phyloP scores from a whole-genome alignment of 2,329 filamentous ascomycete genomes.

The Conoideocrella luteorostrata region DNA sequence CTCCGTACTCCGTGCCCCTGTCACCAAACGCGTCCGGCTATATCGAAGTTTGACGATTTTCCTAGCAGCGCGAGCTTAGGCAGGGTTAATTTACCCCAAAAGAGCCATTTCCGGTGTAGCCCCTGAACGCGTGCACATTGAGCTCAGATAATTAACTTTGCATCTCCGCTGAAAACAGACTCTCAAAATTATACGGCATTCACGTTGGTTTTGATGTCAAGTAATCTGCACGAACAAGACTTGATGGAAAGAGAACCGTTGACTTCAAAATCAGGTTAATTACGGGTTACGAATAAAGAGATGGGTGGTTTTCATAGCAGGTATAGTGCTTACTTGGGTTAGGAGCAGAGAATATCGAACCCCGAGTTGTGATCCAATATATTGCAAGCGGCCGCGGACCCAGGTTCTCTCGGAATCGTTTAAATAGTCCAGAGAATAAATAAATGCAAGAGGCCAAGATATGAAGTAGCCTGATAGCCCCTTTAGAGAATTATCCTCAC shows the following conservation, averaged over 20 bases:
- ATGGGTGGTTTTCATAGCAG: too few species aligned
- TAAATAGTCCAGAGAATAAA: conserved; percentile 50
- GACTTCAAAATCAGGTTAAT: too few species aligned
- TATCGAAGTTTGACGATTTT: too few species aligned
- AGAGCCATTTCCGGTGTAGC: too few species aligned
- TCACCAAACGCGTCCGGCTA: too few species aligned
- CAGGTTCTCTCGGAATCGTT: conserved; percentile 53
- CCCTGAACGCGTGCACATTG: too few species aligned
- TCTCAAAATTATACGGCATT: conserved; percentile 38
- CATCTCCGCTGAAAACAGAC: conserved; percentile 34
- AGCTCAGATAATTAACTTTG: conserved; percentile 27
- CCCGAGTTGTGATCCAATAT: conserved; percentile 50
- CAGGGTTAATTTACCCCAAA: too few species aligned
- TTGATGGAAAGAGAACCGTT: conserved; percentile 53
- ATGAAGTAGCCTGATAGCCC: conserved; percentile 53
- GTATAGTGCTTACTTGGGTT: conserved; percentile 41
- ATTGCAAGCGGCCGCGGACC: conserved; percentile 45
- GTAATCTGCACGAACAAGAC: conserved; percentile 52
- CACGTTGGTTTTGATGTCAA: conserved; percentile 39
- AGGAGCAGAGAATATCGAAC: conserved; percentile 53
- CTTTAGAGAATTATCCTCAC: conserved; percentile 43
- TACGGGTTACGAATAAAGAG: too few species aligned
- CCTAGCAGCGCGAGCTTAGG: too few species aligned
- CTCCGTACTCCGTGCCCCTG: too few species aligned
- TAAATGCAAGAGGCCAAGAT: conserved; percentile 52